Conservation (phyloP, 1,139 yeast genomes). For the Tardiomyces digboiensis region DNA sequence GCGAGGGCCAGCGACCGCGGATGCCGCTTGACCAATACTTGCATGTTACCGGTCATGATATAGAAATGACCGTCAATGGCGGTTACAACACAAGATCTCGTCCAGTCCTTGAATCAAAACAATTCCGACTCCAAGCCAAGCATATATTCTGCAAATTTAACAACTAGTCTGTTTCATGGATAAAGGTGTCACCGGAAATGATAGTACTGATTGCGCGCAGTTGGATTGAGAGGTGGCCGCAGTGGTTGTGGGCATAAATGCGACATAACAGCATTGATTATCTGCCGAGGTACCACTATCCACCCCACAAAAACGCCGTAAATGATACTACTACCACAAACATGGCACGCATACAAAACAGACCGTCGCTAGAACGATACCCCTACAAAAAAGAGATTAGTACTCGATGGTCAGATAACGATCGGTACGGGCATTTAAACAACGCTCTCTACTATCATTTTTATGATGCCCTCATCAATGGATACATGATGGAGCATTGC, state of each 20-base stretch:
- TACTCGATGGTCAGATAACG: constrained; percentile 24
- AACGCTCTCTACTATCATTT: constrained; percentile 23
- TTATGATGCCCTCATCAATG: constrained; percentile 22
- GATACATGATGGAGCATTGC: constrained; percentile 20
- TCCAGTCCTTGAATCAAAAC: no score
- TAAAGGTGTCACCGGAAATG: neutral
- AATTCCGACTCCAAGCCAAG: no score
- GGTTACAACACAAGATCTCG: no score
- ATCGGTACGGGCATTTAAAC: constrained; percentile 24
- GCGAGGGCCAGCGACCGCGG: constrained; percentile 29
- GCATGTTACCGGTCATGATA: constrained; percentile 16
- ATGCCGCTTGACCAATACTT: constrained; percentile 23
- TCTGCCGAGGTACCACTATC: neutral
- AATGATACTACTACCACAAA: constrained; percentile 19
- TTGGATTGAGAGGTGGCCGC: neutral
- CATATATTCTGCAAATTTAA: neutral
- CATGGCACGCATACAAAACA: neutral
- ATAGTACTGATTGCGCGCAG: neutral
- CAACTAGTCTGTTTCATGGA: neutral
- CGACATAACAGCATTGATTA: neutral
- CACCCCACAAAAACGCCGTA: neutral
- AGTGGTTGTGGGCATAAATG: neutral
- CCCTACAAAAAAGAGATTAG: constrained; percentile 14
- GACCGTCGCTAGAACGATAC: constrained; percentile 14
- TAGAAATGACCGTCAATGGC: no score